Conservation (phyloP, 108 stramenopile genomes). For the Skeletonema marinoi region DNA sequence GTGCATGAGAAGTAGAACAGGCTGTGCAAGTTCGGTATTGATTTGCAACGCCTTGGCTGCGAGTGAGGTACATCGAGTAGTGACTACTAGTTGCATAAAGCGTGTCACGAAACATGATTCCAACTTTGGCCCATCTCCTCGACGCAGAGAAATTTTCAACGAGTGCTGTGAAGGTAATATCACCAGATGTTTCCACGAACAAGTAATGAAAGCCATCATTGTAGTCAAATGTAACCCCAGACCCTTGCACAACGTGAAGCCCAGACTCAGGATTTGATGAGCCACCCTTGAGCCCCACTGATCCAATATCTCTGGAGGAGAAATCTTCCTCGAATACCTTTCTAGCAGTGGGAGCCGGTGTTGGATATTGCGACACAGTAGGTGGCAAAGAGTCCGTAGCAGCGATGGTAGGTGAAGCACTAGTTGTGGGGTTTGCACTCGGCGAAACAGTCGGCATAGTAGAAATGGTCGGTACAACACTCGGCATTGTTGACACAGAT, state of each 20-base stretch:
- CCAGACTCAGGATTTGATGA: slow-evolving; percentile 11
- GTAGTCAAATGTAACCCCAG: slow-evolving; percentile 25
- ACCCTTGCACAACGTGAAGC: slow-evolving; percentile 19
- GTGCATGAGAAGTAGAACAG: slow-evolving; percentile 2
- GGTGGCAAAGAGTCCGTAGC: not conserved
- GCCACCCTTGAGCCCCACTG: slow-evolving; percentile 2
- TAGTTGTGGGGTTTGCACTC: not conserved
- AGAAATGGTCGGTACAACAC: not conserved
- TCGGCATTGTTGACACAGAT: not conserved
- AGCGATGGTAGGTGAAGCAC: not conserved
- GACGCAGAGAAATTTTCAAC: slow-evolving; percentile 14
- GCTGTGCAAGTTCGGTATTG: slow-evolving; percentile 24
- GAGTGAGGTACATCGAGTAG: slow-evolving; percentile 9
- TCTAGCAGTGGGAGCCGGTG: not conserved
- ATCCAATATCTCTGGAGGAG: slow-evolving; percentile 9
- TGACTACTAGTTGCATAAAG: slow-evolving; percentile 2
- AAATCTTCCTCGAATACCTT: slow-evolving; percentile 9
- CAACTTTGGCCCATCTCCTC: slow-evolving; percentile 29
- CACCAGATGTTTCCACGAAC: slow-evolving; percentile 45
- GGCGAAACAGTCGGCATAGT: not conserved
- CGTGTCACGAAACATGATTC: slow-evolving; percentile 32
- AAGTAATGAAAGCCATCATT: slow-evolving; percentile 42
- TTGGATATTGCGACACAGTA: not conserved
- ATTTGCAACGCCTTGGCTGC: slow-evolving; percentile 9
- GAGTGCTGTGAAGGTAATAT: slow-evolving; percentile 26